Evolutionary conservation across 257 asterid genomes (phyloP), one percentile per base, ranked within the genome.

Genomic region (Handroanthus guayacan): DNA sequence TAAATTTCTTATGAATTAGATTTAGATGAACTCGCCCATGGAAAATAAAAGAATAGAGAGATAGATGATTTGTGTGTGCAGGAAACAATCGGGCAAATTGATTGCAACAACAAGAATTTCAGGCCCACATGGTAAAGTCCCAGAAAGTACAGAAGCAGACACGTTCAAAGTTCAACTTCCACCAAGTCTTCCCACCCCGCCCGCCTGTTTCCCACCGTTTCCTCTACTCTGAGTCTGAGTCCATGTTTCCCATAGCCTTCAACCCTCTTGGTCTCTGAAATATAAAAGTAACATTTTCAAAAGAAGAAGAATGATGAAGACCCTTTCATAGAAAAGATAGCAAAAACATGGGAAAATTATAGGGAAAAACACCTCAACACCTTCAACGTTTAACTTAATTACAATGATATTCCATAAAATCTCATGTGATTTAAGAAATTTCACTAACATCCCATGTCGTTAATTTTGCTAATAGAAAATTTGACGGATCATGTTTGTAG

Each of bases 171-270:
- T 44, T 45, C 67, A 69, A 54, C 52, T 52, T 62, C 43, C 62
- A 17, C 39, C n/a, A 9, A 37, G 38, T 20, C 31, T 6, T 60
- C 20, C 73, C n/a, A 48, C 6, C 25, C 20, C 18, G 34, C 9
- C 25, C 20, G 31, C 31, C 31, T 10, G 16, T 60, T n/a, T 16
- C 41, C 6, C 9, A 9, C 18, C 5, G 18, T 43, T 25, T 61
- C 17, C 54, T 45, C 71, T 83, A 85, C 51, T 88, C 92, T 0
- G 92, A 88, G 47, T 88, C 92, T 7, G 90, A 86, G 20, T 86
- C 92, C 78, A 86, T 70, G 78, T 81, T 86, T 55, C 90, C 90
- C 92, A 88, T 86, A n/a, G 87, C 92, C 77, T 86, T 88, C 85
- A 88, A 65, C 60, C 92, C 92, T 82, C 92, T 80, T 44, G 89